Evolutionary conservation across 495 filamentous ascomycete species (phyloP).

Genomic region (Xylaria scruposa): DNA sequence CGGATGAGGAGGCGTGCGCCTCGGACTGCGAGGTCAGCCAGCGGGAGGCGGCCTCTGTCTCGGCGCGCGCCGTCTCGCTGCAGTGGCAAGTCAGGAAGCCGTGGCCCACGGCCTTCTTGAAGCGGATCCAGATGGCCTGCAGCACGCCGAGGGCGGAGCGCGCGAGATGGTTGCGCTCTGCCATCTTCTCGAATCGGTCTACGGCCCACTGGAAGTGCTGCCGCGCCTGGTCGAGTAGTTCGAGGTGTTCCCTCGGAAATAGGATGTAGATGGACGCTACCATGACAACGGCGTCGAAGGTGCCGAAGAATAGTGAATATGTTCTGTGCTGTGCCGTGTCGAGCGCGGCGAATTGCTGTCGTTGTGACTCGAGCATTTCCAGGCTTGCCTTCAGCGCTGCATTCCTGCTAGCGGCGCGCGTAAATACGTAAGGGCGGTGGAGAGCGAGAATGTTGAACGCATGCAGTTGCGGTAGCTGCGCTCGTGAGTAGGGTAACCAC

Average conservation of each 20-base stretch:
- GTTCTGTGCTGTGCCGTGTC: conserved; percentile 61
- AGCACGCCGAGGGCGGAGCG: conserved; percentile 59
- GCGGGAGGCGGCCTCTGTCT: conserved; percentile 31
- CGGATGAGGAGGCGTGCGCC: conserved; percentile 29
- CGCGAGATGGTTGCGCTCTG: conserved; percentile 57
- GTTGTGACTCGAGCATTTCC: conserved; percentile 61
- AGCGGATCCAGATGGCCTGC: conserved; percentile 51
- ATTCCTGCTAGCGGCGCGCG: conserved; percentile 54
- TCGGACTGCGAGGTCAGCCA: conserved; percentile 34
- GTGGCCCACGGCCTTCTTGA: conserved; percentile 51
- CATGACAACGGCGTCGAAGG: conserved; percentile 68
- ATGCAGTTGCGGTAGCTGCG: conserved; percentile 53
- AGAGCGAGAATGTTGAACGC: conserved; percentile 65
- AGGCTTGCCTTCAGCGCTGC: conserved; percentile 62
- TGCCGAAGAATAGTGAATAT: conserved; percentile 61
- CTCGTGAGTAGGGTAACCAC: conserved; percentile 59
- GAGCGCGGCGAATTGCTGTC: conserved; percentile 55
- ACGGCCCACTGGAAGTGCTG: conserved; percentile 62
- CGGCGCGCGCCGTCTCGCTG: conserved; percentile 26
- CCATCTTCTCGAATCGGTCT: conserved; percentile 59
- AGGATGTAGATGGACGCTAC: conserved; percentile 64
- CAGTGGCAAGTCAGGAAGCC: conserved; percentile 27
- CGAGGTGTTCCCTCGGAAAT: conserved; percentile 56
- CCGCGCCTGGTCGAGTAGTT: conserved; percentile 49
- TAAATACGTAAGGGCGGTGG: conserved; percentile 69